Evolutionary conservation across 257 asterid species (phyloP).

Genomic region (Przewalskia tangutica): DNA sequence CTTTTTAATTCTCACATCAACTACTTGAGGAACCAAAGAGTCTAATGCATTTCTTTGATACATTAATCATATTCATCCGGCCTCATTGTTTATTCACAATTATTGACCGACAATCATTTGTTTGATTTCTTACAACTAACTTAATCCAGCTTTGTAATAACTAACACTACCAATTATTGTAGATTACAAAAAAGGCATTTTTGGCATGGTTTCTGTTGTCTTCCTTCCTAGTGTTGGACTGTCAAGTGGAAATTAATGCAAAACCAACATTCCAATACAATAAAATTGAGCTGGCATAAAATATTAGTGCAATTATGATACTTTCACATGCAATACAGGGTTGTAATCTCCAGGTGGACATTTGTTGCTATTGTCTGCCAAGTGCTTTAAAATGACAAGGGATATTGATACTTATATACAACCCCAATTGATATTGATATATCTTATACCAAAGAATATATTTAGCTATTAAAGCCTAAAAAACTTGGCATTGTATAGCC

Average conservation of each 20-base stretch:
- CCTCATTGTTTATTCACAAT: background rate
- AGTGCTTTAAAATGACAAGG: too few species aligned
- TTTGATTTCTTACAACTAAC: background rate
- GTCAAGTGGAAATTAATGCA: background rate
- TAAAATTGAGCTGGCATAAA: background rate
- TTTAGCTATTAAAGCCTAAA: too few species aligned
- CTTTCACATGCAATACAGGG: background rate
- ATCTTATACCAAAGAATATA: too few species aligned
- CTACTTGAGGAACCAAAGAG: background rate
- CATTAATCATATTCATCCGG: background rate
- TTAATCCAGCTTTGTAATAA: background rate
- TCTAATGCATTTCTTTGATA: background rate
- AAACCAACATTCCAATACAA: background rate
- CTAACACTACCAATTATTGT: background rate
- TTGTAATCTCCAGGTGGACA: background rate
- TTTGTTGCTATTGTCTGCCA: background rate
- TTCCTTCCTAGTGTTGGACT: background rate
- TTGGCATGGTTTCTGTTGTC: background rate
- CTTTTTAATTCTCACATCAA: background rate
- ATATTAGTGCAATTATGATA: background rate
- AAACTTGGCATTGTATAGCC: too few species aligned
- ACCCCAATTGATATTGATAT: too few species aligned
- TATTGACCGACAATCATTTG: background rate
- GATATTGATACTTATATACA: too few species aligned
- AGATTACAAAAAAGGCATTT: background rate